Evolutionary conservation across 2,329 filamentous ascomycete genomes (phyloP).

Genomic region (Fusarium sp.): DNA sequence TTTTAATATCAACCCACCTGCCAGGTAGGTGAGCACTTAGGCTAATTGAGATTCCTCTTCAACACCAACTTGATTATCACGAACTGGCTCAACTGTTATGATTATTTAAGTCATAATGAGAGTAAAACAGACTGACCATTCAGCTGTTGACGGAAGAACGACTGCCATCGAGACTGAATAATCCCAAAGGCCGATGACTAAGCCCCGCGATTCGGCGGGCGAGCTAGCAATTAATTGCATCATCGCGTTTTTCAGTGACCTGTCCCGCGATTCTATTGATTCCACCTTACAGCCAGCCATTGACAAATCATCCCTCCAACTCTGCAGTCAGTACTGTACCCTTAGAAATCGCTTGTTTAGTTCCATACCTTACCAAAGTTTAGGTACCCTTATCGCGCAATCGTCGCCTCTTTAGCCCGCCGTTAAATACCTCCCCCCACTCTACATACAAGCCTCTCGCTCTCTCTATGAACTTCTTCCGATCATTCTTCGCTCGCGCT

Average conservation of each 20-base stretch:
- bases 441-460: neutral
- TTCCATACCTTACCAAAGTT: constrained; percentile 3
- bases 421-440: constrained; percentile 38
- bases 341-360: no score
- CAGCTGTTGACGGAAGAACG: neutral
- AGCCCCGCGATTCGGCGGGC: no score
- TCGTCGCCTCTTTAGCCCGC: constrained; percentile 7
- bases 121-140: neutral
- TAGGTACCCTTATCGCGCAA: constrained; percentile 22
- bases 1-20: no score
- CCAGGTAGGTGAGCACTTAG: no score
- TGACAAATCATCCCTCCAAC: constrained; percentile 34
- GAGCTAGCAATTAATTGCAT: constrained; percentile 39
- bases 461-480: constrained; percentile 71
- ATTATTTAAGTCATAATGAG: neutral
- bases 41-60: no score
- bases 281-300: constrained; percentile 17
- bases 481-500: constrained; percentile 74
- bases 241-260: constrained; percentile 31
- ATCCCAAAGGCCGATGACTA: constrained; percentile 14
- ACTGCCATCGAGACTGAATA: neutral
- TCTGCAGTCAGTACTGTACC: no score
- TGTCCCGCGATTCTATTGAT: constrained; percentile 5
- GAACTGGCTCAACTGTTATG: neutral
- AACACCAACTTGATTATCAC: neutral